Evolutionary conservation across 2,329 filamentous ascomycete genomes (phyloP), one percentile per base, ranked within the genome.

Genomic region (Geosmithia putterillii): DNA sequence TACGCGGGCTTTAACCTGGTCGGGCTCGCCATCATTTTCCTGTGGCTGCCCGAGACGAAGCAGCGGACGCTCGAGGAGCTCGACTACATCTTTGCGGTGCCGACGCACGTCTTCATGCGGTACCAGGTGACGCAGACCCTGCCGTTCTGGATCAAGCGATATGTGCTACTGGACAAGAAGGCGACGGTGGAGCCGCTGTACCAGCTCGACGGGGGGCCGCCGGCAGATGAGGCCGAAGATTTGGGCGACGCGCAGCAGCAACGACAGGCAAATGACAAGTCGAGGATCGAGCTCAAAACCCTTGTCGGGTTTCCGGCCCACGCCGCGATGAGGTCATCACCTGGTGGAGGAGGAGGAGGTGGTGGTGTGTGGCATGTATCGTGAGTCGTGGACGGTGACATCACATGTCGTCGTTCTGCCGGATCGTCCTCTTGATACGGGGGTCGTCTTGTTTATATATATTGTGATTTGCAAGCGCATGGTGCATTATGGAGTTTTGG

Each of bases 71-170:
- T 73, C 12, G 69, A 71, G 49, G 69, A 72, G 56, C 59, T 83
- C 32, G 79, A 83, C 50, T 73, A 73, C 45, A 69, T 77, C 42
- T 76, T 75, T 52, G 74, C 72, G 4, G 75, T 82, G 3, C 75
- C 76, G 2, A 79, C 73, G 7, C 59, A 68, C 19, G 68, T 64
- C 42, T 77, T 76, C 51, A 69, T 73, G 54, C 62, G 58, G 44
- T 81, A 81, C 48, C 76, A 82, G 53, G 48, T 72, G 10, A 69
- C 61, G 47, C 69, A 73, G 48, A 69, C 66, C 1, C 54, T 80
- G 20, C 79, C 79, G 0, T 83, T 70, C 62, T 82, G 73, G 71
- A 56, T 76, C 51, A 76, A 70, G 53, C 66, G 73, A 17, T 79
- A 71, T 54, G 56, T 83, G 20, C 54, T 81, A 37, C 64, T 69